Evolutionary conservation across 129 eudicot genomes (phyloP).

Genomic region (Centaurea solstitialis): DNA sequence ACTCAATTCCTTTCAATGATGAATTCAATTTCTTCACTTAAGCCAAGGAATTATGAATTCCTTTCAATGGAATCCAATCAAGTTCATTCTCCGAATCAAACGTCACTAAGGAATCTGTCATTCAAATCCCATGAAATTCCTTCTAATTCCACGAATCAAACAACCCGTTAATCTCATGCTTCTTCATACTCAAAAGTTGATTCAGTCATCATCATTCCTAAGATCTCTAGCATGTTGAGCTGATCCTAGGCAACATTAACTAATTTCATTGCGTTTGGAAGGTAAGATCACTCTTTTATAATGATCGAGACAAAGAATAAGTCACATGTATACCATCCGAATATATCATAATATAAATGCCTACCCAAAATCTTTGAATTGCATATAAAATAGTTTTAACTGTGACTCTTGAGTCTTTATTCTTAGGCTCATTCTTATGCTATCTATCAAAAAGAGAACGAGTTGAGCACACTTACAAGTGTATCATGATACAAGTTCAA

Average conservation of each 20-base stretch:
- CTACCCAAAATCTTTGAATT: not conserved
- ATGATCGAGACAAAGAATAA: not conserved
- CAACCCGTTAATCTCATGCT: not conserved
- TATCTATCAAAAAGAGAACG: not conserved
- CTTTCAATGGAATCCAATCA: too few relatives aligned
- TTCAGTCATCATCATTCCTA: not conserved
- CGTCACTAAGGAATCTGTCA: too few relatives aligned
- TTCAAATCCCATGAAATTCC: too few relatives aligned
- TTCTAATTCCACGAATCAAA: too few relatives aligned
- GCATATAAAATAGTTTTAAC: not conserved
- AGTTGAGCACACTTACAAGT: not conserved
- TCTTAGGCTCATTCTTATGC: not conserved
- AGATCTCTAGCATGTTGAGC: not conserved
- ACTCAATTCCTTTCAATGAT: too few relatives aligned
- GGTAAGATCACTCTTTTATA: not conserved
- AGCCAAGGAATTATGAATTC: too few relatives aligned
- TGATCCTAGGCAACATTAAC: not conserved
- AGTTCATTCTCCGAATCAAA: too few relatives aligned
- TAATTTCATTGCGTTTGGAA: not conserved
- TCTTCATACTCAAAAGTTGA: not conserved
- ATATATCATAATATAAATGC: not conserved
- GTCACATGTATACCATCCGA: not conserved
- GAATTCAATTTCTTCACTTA: too few relatives aligned
- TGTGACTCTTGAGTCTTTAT: not conserved
- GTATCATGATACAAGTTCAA: not conserved